Evolutionary conservation across 192 early-diverging fungal genomes (phyloP).

Genomic region (Coemansia sp.): DNA sequence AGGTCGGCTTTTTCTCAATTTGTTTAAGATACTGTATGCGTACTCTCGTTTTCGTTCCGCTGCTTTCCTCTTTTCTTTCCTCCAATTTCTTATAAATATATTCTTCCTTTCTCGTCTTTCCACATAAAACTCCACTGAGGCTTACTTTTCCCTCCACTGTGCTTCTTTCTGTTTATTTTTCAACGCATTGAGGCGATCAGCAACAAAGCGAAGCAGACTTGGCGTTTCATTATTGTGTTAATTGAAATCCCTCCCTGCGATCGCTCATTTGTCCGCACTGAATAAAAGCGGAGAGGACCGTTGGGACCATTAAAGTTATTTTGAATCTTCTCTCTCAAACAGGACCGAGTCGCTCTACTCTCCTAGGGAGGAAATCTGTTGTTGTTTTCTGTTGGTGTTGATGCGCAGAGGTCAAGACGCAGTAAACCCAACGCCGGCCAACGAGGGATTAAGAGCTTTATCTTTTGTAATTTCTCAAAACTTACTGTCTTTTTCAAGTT

Average conservation of each 20-base stretch:
- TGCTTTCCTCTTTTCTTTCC: no score
- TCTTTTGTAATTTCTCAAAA: neutral
- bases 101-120: no score
- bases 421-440: constrained; percentile 32
- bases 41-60: no score
- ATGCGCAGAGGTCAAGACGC: neutral
- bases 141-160: no score
- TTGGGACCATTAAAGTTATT: neutral
- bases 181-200: no score
- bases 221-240: neutral
- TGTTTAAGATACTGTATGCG: no score
- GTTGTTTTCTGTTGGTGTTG: neutral
- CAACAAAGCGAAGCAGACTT: neutral
- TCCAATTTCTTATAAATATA: no score
- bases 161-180: no score
- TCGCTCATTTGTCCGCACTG: neutral
- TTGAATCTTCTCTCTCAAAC: neutral
- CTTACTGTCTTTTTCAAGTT: constrained; percentile 13
- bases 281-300: neutral
- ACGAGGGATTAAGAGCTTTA: neutral
- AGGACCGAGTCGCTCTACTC: neutral
- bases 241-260: neutral
- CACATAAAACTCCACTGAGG: no score
- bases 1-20: no score
- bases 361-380: neutral